Base-by-base conservation (phyloP, 2,329 filamentous ascomycete species). In the Thelonectria olida region DNA sequence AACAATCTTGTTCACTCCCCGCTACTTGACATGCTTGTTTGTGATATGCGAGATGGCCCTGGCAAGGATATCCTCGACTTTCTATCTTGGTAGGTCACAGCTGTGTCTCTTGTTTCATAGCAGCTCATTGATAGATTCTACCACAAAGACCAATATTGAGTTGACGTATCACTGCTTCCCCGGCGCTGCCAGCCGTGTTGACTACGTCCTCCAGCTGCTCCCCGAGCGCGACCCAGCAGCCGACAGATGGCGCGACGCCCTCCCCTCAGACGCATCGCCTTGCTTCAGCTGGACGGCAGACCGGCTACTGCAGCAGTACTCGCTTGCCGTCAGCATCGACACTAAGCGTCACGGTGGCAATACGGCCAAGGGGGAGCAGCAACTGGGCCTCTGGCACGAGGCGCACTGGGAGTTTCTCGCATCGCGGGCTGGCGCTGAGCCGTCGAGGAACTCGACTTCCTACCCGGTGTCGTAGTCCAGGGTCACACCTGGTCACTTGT, bases 321-420 rank as follows among this genome's bases (percentile, higher is more conserved):
- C 58, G n/a, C 31, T 61, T 3, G 58, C 47, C 39, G 22, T 61
- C n/a, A 56, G 52, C 52, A 52, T 61, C 52, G 58, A 56, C 17
- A 56, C 58, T 56, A 61, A 61, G 47, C 58, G 58, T 42, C 36
- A 61, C 22, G 53, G 47, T 22, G 58, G 52, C 7, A 48, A 61
- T 19, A 23, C 41, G 12, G 52, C 41, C 8, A 51, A 53, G n/a
- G 58, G 27, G 4, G 52, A 61, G 13, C 39, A 51, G 27, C 52
- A 61, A 8, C 19, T 61, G 13, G 58, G 47, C 3, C 51, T 56
- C 7, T 61, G 52, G 58, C 47, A 47, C 8, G 53, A 38, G 2
- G 58, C 47, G 17, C 41, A 61, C 15, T 48, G 58, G 58, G 47
- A 56, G 7, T 56, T 61, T 34, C 47, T 56, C 6, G 22, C 12